phyloP scores from a whole-genome alignment of 2,329 filamentous ascomycete genomes.

The Ceratocystiopsis sp. region DNA sequence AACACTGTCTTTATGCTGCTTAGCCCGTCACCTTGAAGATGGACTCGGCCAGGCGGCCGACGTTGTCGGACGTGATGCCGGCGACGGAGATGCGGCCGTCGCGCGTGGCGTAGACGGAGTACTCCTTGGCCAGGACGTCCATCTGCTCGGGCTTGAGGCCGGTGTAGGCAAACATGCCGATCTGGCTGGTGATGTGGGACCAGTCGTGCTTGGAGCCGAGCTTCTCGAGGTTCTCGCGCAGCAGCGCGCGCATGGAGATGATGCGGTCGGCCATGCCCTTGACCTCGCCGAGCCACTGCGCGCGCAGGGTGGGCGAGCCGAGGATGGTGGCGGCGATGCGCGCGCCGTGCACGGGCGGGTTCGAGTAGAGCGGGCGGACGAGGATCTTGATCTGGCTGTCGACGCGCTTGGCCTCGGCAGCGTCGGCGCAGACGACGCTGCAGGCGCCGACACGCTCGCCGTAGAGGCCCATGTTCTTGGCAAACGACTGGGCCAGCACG shows the following conservation, averaged over 20 bases:
- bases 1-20: not conserved
- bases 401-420: slow-evolving; percentile 76
- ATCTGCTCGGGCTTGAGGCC: slow-evolving; percentile 84
- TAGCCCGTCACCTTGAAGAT: slow-evolving; percentile 72
- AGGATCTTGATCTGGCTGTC: slow-evolving; percentile 98
- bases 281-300: slow-evolving; percentile 92
- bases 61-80: slow-evolving; percentile 65
- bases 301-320: slow-evolving; percentile 66
- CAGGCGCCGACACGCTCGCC: slow-evolving; percentile 96
- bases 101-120: slow-evolving; percentile 95
- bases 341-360: slow-evolving; percentile 91
- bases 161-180: slow-evolving; percentile 99
- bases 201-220: slow-evolving; percentile 94
- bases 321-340: slow-evolving; percentile 87
- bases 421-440: slow-evolving; percentile 64
- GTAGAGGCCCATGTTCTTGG: slow-evolving; percentile 99
- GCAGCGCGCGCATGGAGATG: slow-evolving; percentile 89
- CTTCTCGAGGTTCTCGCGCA: slow-evolving; percentile 89
- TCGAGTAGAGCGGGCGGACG: slow-evolving; percentile 92
- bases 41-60: slow-evolving; percentile 63
- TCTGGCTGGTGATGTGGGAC: slow-evolving; percentile 97
- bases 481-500: slow-evolving; percentile 81
- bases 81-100: slow-evolving; percentile 76
- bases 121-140: slow-evolving; percentile 79
- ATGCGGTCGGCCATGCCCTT: slow-evolving; percentile 99